Evolutionary conservation across 2,329 filamentous ascomycete species (phyloP).

Genomic region (Sporothrix mexicana): DNA sequence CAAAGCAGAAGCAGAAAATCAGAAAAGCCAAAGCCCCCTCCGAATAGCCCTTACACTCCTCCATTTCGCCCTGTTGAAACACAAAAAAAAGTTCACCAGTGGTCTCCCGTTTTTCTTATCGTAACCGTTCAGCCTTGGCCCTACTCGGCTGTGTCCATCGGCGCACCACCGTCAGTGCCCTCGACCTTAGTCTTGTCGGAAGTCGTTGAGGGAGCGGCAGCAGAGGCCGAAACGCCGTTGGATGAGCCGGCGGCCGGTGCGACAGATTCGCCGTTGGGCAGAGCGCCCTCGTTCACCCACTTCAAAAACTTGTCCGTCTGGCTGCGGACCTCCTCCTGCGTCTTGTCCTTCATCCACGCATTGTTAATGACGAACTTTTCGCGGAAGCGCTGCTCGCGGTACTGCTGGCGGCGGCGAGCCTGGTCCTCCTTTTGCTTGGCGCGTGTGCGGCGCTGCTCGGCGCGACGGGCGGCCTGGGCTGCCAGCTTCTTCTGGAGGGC

Average conservation of each 20-base stretch:
- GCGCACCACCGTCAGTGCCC: not conserved
- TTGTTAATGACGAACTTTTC: slow-evolving; percentile 85
- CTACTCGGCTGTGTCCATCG: slow-evolving; percentile 33
- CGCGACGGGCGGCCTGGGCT: slow-evolving; percentile 28
- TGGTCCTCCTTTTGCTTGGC: slow-evolving; percentile 58
- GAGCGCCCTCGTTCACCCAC: slow-evolving; percentile 58
- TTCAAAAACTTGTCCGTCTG: slow-evolving; percentile 69
- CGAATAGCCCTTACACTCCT: slow-evolving; percentile 5
- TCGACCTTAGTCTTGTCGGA: not conserved
- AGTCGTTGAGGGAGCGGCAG: not conserved
- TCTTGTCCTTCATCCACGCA: slow-evolving; percentile 78
- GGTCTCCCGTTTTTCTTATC: not conserved
- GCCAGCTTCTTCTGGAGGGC: slow-evolving; percentile 23
- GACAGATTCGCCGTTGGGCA: slow-evolving; percentile 29
- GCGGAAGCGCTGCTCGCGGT: slow-evolving; percentile 59
- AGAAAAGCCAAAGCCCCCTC: slow-evolving; percentile 19
- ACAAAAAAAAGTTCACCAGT: slow-evolving; percentile 4
- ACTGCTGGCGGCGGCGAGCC: slow-evolving; percentile 44
- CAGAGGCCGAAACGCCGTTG: slow-evolving; percentile 7
- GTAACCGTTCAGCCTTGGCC: not conserved
- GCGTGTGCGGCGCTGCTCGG: slow-evolving; percentile 28
- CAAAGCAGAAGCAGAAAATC: not conserved
- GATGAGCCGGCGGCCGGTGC: not conserved
- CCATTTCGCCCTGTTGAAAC: slow-evolving; percentile 16
- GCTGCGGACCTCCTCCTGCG: slow-evolving; percentile 76